Conservation (phyloP, 768 basidiomycete species). For the Phylloporus arenicola region DNA sequence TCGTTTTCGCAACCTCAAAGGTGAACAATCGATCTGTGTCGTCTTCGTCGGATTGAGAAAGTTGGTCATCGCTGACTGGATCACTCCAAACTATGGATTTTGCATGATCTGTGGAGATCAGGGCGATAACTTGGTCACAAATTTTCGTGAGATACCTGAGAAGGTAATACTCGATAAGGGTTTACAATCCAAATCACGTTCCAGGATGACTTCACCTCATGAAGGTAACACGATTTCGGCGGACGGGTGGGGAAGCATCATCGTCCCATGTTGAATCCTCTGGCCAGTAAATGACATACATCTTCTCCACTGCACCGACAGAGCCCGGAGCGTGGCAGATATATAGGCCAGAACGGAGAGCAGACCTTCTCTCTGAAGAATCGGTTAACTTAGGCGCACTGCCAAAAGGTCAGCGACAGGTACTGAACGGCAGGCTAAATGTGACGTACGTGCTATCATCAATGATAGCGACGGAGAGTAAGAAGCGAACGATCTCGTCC, state of each 20-base stretch:
- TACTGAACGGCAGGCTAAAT: neutral
- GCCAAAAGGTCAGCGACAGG: neutral
- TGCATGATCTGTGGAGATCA: constrained; percentile 46
- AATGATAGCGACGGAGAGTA: constrained; percentile 35
- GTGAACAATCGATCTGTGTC: constrained; percentile 48
- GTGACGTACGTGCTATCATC: constrained; percentile 36
- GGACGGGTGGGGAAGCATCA: constrained; percentile 39
- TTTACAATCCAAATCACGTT: neutral
- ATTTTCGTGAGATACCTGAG: constrained; percentile 55
- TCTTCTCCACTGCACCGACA: constrained; percentile 10
- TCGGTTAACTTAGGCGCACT: constrained; percentile 13
- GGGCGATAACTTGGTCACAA: constrained; percentile 46
- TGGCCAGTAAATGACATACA: constrained; percentile 58
- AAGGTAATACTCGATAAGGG: neutral
- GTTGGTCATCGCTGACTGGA: constrained; percentile 23
- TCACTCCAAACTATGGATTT: constrained; percentile 41
- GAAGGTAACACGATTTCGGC: constrained; percentile 52
- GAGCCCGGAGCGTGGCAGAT: constrained; percentile 26
- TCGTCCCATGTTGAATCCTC: constrained; percentile 57
- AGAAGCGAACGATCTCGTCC: constrained; percentile 43
- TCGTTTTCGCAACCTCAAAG: constrained; percentile 52
- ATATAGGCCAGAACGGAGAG: constrained; percentile 50
- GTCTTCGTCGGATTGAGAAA: constrained; percentile 30
- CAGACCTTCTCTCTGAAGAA: constrained; percentile 10
- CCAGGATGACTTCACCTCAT: constrained; percentile 40